Percentiles rank a stretch among this genome's conserved stretches.
Conservation (phyloP, 176 grass and related monocot genomes). For the Carex myosuroides region DNA sequence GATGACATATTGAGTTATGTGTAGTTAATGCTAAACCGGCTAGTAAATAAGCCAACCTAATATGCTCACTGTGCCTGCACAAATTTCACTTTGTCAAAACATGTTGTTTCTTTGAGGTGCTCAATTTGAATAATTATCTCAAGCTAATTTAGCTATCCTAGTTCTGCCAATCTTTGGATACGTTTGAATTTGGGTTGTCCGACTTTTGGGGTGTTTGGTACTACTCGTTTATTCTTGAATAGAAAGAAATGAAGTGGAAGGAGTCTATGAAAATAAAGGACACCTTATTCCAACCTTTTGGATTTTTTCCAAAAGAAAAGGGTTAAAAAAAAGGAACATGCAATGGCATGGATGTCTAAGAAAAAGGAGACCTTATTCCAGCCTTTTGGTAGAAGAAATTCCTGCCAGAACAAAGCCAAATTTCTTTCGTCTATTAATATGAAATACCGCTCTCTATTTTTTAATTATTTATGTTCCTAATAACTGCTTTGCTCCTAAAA, state of each 20-base stretch:
- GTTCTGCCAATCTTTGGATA: not conserved
- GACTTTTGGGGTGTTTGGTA: not conserved
- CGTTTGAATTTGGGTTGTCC: too few species aligned
- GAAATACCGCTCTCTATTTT: not conserved
- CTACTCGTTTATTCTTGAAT: not conserved
- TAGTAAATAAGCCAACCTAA: not conserved
- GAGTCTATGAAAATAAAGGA: too few species aligned
- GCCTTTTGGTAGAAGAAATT: slow-evolving; percentile 1
- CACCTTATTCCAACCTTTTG: too few species aligned
- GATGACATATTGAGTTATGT: not conserved
- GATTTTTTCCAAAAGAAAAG: not conserved
- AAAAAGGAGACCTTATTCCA: not conserved
- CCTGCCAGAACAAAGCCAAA: not conserved
- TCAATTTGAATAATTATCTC: not conserved
- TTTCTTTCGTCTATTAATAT: not conserved
- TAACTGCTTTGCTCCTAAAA: not conserved
- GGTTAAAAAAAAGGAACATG: not conserved
- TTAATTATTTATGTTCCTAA: not conserved
- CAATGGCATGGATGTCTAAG: not conserved
- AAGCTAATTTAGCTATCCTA: not conserved
- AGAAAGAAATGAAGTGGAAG: not conserved
- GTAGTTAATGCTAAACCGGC: not conserved
- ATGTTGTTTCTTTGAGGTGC: not conserved
- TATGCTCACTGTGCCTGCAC: not conserved
- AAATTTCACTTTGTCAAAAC: not conserved